A percentile compares a stretch with the other conserved stretches of the same genome.
Conservation (phyloP, 139 green algal genomes). For the Pleodorina starrii region DNA sequence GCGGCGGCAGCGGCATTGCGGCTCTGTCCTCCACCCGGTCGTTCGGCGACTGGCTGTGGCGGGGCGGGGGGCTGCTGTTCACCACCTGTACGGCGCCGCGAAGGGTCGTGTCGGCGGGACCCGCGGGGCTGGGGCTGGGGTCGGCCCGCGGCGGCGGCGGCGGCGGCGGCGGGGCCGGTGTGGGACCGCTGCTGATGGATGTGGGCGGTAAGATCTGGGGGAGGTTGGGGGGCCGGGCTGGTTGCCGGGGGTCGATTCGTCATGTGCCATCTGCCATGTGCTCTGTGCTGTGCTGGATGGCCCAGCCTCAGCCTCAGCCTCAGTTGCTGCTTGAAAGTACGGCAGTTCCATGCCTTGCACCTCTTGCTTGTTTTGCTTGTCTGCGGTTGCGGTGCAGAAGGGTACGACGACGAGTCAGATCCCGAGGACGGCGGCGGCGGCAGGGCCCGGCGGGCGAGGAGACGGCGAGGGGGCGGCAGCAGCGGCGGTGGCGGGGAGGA, state of each 20-base stretch:
- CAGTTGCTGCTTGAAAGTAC: too few relatives aligned
- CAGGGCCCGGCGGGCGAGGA: constrained; percentile 26
- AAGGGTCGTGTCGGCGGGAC: not conserved
- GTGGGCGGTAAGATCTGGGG: not conserved
- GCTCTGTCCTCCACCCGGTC: not conserved
- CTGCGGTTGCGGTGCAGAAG: too few relatives aligned
- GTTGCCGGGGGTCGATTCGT: too few relatives aligned
- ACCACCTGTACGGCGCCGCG: constrained; percentile 22
- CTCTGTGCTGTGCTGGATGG: too few relatives aligned
- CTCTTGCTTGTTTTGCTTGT: too few relatives aligned
- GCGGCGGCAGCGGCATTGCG: not conserved
- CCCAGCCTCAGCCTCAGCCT: too few relatives aligned
- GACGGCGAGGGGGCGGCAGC: not conserved
- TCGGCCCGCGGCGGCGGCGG: not conserved
- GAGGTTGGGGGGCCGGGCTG: not conserved
- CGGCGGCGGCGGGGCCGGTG: not conserved
- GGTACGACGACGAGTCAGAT: constrained; percentile 26
- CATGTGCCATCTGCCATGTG: too few relatives aligned
- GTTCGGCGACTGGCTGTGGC: constrained; percentile 36
- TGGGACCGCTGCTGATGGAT: not conserved
- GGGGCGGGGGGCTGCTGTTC: constrained; percentile 35
- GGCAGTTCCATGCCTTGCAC: too few relatives aligned
- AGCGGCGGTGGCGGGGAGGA: not conserved
- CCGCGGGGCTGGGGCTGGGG: not conserved
- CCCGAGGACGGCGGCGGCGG: constrained; percentile 23